Evolutionary conservation across 2,329 filamentous ascomycete species (phyloP), one percentile per base, ranked within the genome.

Genomic region (Moelleriella libera): DNA sequence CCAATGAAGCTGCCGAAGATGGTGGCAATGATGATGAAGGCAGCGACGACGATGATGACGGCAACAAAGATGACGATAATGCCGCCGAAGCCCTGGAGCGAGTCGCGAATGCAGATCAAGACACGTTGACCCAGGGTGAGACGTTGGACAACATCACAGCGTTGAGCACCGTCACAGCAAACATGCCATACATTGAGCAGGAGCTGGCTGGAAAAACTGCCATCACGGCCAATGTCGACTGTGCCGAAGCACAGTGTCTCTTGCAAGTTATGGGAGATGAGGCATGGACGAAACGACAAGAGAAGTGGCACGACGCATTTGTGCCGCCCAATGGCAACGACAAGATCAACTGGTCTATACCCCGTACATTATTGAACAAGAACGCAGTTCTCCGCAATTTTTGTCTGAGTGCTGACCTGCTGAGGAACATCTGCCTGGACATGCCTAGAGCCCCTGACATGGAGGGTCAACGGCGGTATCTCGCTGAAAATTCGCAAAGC

Each of bases 141-240:
- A 29, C 31, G 12, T 21, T 14, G 28, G 37, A 43, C 28, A 28
- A 43, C 34, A 45, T 40, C 12, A 37, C 44, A 12, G 12, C 29
- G 7, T 11, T 32, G 12, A 10, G 30, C 11, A 14, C 21, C 7
- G 45, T 46, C 30, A 28, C 46, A 3, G 42, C 31, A 5, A 21
- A 48, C 21, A 50, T 48, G 44, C 28, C 2, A 12, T 48, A 50
- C 11, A 46, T 50, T 10, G 44, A 50, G 37, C 49, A 46, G 12
- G 44, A 50, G 45, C 41, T 32, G 5, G 41, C 40, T 14, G 46
- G 32, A 28, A 34, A 6, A 30, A 4, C 11, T 14, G 12, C 41
- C 6, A 6, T 12, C 9, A 48, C 21, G 2, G 21, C 21, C n/a
- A 30, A 30, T 5, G 6, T 50, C 7, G 11, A 9, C 14, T 49